Evolutionary conservation across 345 rosid genomes (phyloP), one percentile per base, ranked within the genome.

Genomic region (Angophora floribunda): DNA sequence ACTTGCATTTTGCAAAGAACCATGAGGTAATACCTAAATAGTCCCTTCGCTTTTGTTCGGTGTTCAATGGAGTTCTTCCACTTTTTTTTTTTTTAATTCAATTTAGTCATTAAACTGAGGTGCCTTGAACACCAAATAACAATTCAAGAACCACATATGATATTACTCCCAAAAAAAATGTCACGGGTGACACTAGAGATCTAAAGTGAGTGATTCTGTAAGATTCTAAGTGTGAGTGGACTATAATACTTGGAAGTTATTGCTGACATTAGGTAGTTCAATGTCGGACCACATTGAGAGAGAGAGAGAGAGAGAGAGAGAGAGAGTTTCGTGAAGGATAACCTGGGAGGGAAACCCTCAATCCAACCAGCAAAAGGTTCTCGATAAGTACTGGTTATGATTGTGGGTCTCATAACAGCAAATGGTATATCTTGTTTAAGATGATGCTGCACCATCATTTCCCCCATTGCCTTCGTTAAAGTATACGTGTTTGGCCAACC

Each of bases 401-500:
- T 92, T 36, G 93, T 91, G 2, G 94, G 92, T 21, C 92, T 90
- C 15, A 93, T 63, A 13, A 93, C 86, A 47, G 89, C 90, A 3
- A 91, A 88, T 0, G 93, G 92, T 26, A 89, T 49, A 41, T 90
- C 79, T 32, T 88, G 92, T 87, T 90, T 93, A 75, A 90, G 28
- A n/a, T 85, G 86, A 17, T 89, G 89, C 19, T 87, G 92, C 24
- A 92, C 65, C 86, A 93, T 47, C 93, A 92, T 93, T 85, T 93
- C 93, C 52, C 92, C 94, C 93, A 92, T 92, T 24, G 94, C 92
- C 86, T 93, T 93, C 7, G 91, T 93, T 86, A 93, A 93, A 45
- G 86, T 92, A 41, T 91, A 93, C 0, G 93, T 90, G 88, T 92
- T 92, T 90, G 92, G 93, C 94, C 94, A 93, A 15, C 93, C 94